Evolutionary conservation across 352 stramenopile genomes (phyloP).

Genomic region (Phytophthora agathidicida): DNA sequence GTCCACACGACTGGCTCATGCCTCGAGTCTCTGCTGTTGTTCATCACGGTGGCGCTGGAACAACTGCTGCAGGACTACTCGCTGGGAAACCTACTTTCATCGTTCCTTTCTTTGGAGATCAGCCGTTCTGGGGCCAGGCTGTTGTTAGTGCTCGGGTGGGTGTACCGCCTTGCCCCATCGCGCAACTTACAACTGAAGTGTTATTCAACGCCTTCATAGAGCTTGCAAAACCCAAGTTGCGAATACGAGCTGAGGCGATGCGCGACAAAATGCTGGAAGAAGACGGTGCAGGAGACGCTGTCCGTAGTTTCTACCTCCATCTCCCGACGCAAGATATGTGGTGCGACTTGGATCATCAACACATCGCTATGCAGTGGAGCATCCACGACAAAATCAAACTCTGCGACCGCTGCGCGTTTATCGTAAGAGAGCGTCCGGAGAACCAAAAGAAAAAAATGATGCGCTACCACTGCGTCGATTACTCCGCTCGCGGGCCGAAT

Average conservation of each 20-base stretch:
- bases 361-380: slow-evolving; percentile 41
- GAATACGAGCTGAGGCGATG: slow-evolving; percentile 48
- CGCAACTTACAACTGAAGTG: slow-evolving; percentile 74
- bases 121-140: slow-evolving; percentile 93
- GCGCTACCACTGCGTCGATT: slow-evolving; percentile 47
- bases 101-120: slow-evolving; percentile 95
- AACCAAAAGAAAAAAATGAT: slow-evolving; percentile 38
- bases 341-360: slow-evolving; percentile 49
- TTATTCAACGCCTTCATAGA: slow-evolving; percentile 73
- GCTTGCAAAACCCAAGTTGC: slow-evolving; percentile 54
- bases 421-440: slow-evolving; percentile 30
- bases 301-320: slow-evolving; percentile 87
- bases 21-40: slow-evolving; percentile 86
- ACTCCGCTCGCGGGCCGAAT: slow-evolving; percentile 48
- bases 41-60: slow-evolving; percentile 81
- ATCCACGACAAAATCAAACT: slow-evolving; percentile 41
- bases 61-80: slow-evolving; percentile 89
- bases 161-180: slow-evolving; percentile 80
- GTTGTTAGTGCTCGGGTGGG: slow-evolving; percentile 80
- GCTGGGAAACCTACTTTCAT: slow-evolving; percentile 93
- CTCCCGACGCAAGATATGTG: slow-evolving; percentile 88
- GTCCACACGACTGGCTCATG: slow-evolving; percentile 92
- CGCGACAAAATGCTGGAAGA: slow-evolving; percentile 68
- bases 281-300: slow-evolving; percentile 81
- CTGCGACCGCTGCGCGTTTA: slow-evolving; percentile 44